These are phyloP conservation scores for Diaporthe sp. DNA, from an alignment of 2,329 filamentous ascomycete genomes.

Conservation along the genomic window DNA sequence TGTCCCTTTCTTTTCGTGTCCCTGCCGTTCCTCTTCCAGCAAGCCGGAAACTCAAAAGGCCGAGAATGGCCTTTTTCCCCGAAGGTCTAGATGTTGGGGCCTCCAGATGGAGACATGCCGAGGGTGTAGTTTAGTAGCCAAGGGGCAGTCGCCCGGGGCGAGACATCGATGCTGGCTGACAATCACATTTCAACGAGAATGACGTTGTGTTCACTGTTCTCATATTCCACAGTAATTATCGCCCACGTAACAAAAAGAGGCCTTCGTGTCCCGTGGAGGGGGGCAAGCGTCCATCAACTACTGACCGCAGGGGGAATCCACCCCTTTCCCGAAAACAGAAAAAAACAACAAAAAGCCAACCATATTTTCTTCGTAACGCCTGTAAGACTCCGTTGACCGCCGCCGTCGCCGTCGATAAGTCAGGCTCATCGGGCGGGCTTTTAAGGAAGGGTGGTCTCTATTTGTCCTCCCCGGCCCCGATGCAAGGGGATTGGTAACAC, in stretches of 20 bases:
- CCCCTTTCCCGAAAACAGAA: neutral
- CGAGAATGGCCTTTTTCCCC: neutral
- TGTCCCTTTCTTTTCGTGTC: neutral
- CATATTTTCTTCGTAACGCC: conserved; percentile 5
- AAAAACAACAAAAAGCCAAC: neutral
- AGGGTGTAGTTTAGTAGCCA: neutral
- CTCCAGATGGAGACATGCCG: neutral
- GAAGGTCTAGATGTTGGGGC: neutral
- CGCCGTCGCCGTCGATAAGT: neutral
- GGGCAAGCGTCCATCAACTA: neutral
- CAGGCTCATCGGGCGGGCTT: neutral
- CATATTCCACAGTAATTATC: conserved; percentile 22
- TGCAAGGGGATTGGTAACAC: neutral
- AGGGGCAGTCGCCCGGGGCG: accelerated
- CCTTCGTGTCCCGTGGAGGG: neutral
- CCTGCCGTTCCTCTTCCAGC: neutral
- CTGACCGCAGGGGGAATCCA: neutral
- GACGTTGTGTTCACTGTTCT: neutral
- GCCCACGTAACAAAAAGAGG: neutral
- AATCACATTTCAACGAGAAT: neutral
- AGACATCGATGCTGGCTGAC: neutral
- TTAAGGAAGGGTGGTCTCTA: no score
- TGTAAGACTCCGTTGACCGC: neutral
- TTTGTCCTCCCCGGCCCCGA: neutral
- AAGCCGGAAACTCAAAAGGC: neutral